Evolutionary conservation across 371 early-diverging fungal species (phyloP), one percentile per base, ranked within the genome.

Genomic region (Choanephora cucurbitarum): DNA sequence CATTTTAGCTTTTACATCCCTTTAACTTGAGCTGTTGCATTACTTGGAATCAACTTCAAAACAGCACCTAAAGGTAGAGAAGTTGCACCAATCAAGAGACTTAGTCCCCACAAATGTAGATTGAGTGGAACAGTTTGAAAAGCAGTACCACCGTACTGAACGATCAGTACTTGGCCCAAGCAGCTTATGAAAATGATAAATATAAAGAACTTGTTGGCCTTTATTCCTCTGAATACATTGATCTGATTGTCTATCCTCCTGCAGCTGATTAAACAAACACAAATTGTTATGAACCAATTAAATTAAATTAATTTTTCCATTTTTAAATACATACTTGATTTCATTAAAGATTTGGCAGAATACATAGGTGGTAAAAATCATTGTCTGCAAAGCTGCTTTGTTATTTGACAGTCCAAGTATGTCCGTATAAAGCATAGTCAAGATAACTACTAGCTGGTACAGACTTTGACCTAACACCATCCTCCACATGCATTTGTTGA

Each of bases 321-420:
- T 33, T 23, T 21, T 47, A 5, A 28, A 1, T 17, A 58, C 69
- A 62, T 64, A 75, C 76, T 85, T 85, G 66, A 85, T 45, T 55
- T 84, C 83, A 64, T 89, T 88, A 55, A 86, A 89, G 22, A 91
- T 73, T 55, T 90, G 91, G 40, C 89, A 58, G 57, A 87, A 83
- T 0, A 90, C 85, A 66, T 88, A 91, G 1, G 85, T 79, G 41
- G 85, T 90, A 63, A 90, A 90, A 1, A 90, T 77, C 51, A 85
- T 58, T 14, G 86, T 79, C 21, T 72, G 58, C 17, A 86, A 31
- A 23, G 55, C 56, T 2, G 60, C 50, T 43, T 51, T 28, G 23
- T 59, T 55, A 22, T 52, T n/a, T 3, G 45, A 23, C 11, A 67
- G 39, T 23, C 42, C 48, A 9, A 75, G 50, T 13, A 65, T 44